These are phyloP conservation scores for Pilasporangium apinafurcum DNA, from an alignment of 352 stramenopile species.

Conservation along the genomic window DNA sequence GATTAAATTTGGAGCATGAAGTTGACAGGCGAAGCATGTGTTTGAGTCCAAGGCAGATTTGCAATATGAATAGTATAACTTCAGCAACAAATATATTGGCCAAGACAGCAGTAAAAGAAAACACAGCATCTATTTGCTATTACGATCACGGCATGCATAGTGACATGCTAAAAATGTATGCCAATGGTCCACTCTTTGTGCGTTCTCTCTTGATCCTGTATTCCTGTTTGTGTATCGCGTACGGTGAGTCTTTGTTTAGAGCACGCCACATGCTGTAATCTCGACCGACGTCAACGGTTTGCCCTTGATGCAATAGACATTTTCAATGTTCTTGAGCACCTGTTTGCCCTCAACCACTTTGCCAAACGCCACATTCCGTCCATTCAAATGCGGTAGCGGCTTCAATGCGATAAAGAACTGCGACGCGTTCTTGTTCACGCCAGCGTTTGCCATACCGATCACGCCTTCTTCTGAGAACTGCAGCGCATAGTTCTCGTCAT, in stretches of 20 bases:
- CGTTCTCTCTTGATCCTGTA: no score
- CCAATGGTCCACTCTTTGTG: no score
- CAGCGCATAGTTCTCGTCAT: slow-evolving; percentile 85
- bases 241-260: slow-evolving; percentile 60
- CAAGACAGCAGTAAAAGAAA: no score
- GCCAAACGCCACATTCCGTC: slow-evolving; percentile 83
- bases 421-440: slow-evolving; percentile 96
- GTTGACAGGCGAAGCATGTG: no score
- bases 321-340: slow-evolving; percentile 80
- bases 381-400: slow-evolving; percentile 79
- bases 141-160: no score
- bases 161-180: no score
- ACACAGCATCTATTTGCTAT: no score
- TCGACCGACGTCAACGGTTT: slow-evolving; percentile 77
- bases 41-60: no score
- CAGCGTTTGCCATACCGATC: slow-evolving; percentile 97
- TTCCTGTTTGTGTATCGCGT: no score
- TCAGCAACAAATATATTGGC: no score
- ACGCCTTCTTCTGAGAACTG: slow-evolving; percentile 82
- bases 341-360: slow-evolving; percentile 81
- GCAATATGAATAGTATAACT: no score
- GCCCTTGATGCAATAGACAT: slow-evolving; percentile 77
- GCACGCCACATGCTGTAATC: slow-evolving; percentile 72
- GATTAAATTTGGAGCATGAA: no score
- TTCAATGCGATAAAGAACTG: slow-evolving; percentile 99